These are phyloP conservation scores for Aureobasidium namibiae DNA, from an alignment of 2,329 filamentous ascomycete genomes.

Conservation along the genomic window DNA sequence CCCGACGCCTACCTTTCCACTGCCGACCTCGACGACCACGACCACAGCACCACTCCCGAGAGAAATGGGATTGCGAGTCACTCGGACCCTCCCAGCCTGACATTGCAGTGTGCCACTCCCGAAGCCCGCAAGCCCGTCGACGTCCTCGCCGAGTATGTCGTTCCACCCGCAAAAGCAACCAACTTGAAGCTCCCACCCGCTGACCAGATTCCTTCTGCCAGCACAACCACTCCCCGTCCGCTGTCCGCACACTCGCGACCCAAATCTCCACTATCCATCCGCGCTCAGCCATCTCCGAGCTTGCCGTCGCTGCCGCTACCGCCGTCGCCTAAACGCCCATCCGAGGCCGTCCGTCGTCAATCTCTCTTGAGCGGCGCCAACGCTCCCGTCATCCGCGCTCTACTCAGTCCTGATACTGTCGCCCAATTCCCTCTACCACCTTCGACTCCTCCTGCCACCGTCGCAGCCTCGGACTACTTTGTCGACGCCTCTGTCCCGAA, in stretches of 20 bases:
- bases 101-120: constrained; percentile 1
- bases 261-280: not conserved
- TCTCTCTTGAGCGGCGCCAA: constrained; percentile 8
- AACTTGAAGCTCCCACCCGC: not conserved
- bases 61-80: not conserved
- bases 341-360: not conserved
- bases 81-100: not conserved
- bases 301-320: not conserved
- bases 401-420: not conserved
- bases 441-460: not conserved
- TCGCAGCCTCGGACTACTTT: constrained; percentile 11
- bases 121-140: not conserved
- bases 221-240: not conserved
- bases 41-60: not conserved
- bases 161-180: not conserved
- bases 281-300: not conserved
- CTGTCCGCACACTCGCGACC: not conserved
- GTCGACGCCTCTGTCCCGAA: not conserved
- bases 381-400: not conserved
- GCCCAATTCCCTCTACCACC: not conserved
- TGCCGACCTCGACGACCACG: constrained; percentile 18
- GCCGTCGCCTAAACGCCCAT: not conserved
- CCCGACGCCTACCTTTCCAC: not conserved
- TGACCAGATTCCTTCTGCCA: not conserved
- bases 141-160: not conserved